These are phyloP conservation scores for Asterochloris sp. DNA, from an alignment of 139 green algal species.

Conservation along the genomic window DNA sequence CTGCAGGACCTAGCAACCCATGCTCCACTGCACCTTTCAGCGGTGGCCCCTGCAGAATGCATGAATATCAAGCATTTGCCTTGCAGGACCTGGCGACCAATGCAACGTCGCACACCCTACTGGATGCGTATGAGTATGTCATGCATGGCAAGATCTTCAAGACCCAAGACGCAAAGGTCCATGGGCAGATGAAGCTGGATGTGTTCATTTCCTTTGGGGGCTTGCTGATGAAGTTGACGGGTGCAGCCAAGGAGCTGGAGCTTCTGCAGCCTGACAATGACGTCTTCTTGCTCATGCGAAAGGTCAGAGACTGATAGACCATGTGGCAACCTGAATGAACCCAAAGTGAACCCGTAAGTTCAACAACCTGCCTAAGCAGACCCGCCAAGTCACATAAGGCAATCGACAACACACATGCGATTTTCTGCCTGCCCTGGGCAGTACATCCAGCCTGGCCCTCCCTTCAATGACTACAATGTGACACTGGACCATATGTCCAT, in stretches of 20 bases:
- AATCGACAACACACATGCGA: no score
- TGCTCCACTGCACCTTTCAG: neutral
- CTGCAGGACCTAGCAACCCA: neutral
- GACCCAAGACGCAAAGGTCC: constrained; percentile 58
- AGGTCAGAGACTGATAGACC: constrained; percentile 46
- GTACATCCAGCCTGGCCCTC: no score
- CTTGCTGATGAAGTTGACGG: constrained; percentile 88
- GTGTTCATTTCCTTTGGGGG: constrained; percentile 86
- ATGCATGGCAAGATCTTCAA: constrained; percentile 95
- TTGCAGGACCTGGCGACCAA: constrained; percentile 13
- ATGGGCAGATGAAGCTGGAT: constrained; percentile 49
- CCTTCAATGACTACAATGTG: no score
- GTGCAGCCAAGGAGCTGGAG: constrained; percentile 80
- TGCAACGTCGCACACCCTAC: constrained; percentile 43
- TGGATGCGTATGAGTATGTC: constrained; percentile 96
- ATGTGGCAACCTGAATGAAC: no score
- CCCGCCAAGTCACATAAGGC: no score
- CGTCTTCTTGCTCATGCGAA: constrained; percentile 89
- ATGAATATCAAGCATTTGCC: neutral
- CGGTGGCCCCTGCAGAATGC: neutral
- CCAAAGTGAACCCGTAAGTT: no score
- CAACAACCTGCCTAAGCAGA: no score
- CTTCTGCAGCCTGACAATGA: constrained; percentile 81
- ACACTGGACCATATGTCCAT: no score
- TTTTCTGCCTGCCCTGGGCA: no score